Base-by-base conservation (phyloP, 2,329 filamentous ascomycete genomes). In the Paraphaeosphaeria sporulosa region DNA sequence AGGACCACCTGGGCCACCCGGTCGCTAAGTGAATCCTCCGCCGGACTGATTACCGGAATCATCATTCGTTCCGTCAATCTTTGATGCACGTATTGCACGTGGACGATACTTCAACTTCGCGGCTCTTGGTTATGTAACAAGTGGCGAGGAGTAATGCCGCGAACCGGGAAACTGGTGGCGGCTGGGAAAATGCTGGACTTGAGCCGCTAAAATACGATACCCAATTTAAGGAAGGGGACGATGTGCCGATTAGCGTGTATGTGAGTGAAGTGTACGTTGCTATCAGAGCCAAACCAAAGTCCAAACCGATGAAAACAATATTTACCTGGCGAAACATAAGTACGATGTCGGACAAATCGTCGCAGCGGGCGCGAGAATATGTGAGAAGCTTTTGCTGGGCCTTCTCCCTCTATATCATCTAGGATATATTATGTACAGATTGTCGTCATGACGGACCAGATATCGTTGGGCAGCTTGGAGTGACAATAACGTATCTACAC, bases 1-100 rank as follows among this genome's bases (percentile, higher is more conserved):
- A 25, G 50, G 57, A 51, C 66, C 67, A 19, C 66, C 69, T 25
- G 71, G 71, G 62, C 70, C 59, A 25, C 59, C 56, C 34, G 59
- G 59, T 36, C 59, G 59, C 46, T 62, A 62, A 51, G 23, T 51
- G 48, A 38, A 38, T 17, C 30, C 30, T 32, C 30, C 7, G 30
- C 2, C 10, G 30, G 30, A 32, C 30, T 8, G 19, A 38, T 25
- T 8, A 17, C 36, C 12, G n/a, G 32, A 8, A 21, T 9, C 9
- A 10, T 13, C 12, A n/a, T 21, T 8, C n/a, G 15, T 32, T 34
- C 17, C 13, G 27, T 34, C n/a, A 34, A 4, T 12, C 7, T 30
- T 10, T 17, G 46, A 19, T 32, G n/a, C 15, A 34, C 17, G 10
- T 13, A 9, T 32, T 32, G 30, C 10, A 32, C 10, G 23, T 32